phyloP scores from a whole-genome alignment of 805 yeast species.

The Saturnispora hagleri region DNA sequence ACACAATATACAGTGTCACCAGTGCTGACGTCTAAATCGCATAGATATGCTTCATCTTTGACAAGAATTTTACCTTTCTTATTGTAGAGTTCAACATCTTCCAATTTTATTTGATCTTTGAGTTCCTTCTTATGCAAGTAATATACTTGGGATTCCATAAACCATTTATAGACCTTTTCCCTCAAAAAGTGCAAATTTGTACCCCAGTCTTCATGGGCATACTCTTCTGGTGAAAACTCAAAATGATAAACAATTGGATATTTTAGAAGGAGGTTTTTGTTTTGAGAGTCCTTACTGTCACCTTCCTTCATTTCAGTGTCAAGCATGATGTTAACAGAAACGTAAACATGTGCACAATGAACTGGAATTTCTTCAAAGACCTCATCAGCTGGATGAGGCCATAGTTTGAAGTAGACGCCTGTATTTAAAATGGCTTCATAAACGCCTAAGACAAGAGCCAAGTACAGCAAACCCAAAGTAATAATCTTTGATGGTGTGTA shows the following conservation, averaged over 20 bases:
- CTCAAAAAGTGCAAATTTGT: slow-evolving; percentile 58
- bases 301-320: slow-evolving; percentile 10
- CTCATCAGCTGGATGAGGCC: slow-evolving; percentile 34
- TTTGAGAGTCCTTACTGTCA: slow-evolving; percentile 4
- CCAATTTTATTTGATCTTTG: slow-evolving; percentile 10
- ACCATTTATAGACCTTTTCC: slow-evolving; percentile 43
- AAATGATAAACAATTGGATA: slow-evolving; percentile 50
- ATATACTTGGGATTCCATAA: slow-evolving; percentile 35
- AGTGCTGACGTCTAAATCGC: slow-evolving; percentile 44
- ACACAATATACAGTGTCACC: slow-evolving; percentile 38
- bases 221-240: slow-evolving; percentile 79
- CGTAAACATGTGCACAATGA: slow-evolving; percentile 68
- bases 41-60: slow-evolving; percentile 39
- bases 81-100: slow-evolving; percentile 31
- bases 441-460: slow-evolving; percentile 13
- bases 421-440: slow-evolving; percentile 20
- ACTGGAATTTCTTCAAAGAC: slow-evolving; percentile 65
- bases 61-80: slow-evolving; percentile 23
- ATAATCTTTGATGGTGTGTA: slow-evolving; percentile 18
- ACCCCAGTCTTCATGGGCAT: slow-evolving; percentile 62
- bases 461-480: slow-evolving; percentile 21
- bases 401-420: slow-evolving; percentile 19
- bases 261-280: slow-evolving; percentile 15
- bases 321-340: slow-evolving; percentile 36
- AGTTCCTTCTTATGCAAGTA: slow-evolving; percentile 13